Evolutionary conservation across 345 rosid genomes (phyloP).

Genomic region (thale cress (Arabidopsis thaliana)): DNA sequence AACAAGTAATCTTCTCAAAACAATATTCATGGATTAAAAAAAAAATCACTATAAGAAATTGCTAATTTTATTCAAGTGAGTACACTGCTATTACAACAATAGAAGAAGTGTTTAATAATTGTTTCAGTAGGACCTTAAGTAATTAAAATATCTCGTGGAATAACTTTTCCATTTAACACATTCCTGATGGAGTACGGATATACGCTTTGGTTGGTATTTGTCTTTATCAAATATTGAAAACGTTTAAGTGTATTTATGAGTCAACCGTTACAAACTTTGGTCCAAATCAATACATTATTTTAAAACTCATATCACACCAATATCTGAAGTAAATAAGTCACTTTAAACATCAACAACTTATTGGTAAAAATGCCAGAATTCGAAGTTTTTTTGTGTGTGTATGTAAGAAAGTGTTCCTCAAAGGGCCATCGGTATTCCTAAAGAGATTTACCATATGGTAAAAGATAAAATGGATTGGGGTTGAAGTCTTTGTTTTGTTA

Average conservation of each 20-base stretch:
- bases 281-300: background rate
- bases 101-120: background rate
- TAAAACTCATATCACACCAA: background rate
- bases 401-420: too few species aligned
- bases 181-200: background rate
- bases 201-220: slow-evolving; percentile 34
- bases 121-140: background rate
- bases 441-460: too few species aligned
- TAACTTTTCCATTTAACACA: slow-evolving; percentile 6
- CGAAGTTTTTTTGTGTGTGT: too few species aligned
- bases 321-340: background rate
- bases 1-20: too few species aligned
- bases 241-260: slow-evolving; percentile 26
- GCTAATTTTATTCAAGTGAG: too few species aligned
- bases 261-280: background rate
- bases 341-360: background rate
- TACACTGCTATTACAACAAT: too few species aligned
- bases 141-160: background rate
- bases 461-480: too few species aligned
- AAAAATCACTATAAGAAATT: too few species aligned
- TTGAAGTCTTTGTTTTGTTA: too few species aligned
- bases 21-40: too few species aligned
- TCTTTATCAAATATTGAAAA: slow-evolving; percentile 31
- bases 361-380: background rate
- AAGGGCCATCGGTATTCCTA: too few species aligned